A percentile compares a stretch with the other conserved stretches of the same genome.
phyloP scores from a whole-genome alignment of 2,329 filamentous ascomycete genomes.

The Botryosphaeria agaves region DNA sequence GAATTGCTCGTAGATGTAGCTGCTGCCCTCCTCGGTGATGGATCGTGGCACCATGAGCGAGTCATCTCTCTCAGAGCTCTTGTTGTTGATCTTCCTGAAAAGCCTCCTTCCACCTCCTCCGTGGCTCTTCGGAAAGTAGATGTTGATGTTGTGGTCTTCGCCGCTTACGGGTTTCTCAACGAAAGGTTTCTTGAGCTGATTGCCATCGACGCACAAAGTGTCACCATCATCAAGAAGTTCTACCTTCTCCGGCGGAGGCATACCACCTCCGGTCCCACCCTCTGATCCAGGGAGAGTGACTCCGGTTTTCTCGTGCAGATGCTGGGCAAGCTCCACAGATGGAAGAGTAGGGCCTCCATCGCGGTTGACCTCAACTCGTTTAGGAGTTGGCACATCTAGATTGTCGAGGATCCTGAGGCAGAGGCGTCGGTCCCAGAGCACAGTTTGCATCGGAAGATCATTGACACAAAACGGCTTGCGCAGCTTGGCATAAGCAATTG shows the following conservation, averaged over 20 bases:
- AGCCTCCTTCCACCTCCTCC: slow-evolving; percentile 82
- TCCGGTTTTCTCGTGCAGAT: slow-evolving; percentile 66
- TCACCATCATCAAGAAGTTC: slow-evolving; percentile 84
- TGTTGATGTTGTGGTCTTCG: slow-evolving; percentile 97
- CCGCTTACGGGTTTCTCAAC: slow-evolving; percentile 98
- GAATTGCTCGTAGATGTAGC: slow-evolving; percentile 97
- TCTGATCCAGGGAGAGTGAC: slow-evolving; percentile 55
- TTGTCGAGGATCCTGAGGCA: slow-evolving; percentile 79
- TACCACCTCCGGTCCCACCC: slow-evolving; percentile 44
- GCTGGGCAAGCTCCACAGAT: slow-evolving; percentile 61
- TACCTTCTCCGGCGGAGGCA: slow-evolving; percentile 44
- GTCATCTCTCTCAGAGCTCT: slow-evolving; percentile 86
- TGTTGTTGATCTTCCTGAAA: slow-evolving; percentile 96
- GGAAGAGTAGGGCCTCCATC: slow-evolving; percentile 75
- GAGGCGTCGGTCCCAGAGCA: slow-evolving; percentile 86
- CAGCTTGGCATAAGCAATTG: slow-evolving; percentile 84
- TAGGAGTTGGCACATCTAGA: slow-evolving; percentile 77
- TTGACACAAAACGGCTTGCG: slow-evolving; percentile 96
- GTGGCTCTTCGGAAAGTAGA: slow-evolving; percentile 79
- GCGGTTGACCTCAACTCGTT: slow-evolving; percentile 75
- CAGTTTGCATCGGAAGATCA: slow-evolving; percentile 90
- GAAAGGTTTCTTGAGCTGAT: slow-evolving; percentile 73
- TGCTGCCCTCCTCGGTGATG: slow-evolving; percentile 62
- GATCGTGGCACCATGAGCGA: slow-evolving; percentile 60
- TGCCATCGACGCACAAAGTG: slow-evolving; percentile 72